Evolutionary conservation across 257 asterid species (phyloP).

Genomic region (Nicotiana obtusifolia): DNA sequence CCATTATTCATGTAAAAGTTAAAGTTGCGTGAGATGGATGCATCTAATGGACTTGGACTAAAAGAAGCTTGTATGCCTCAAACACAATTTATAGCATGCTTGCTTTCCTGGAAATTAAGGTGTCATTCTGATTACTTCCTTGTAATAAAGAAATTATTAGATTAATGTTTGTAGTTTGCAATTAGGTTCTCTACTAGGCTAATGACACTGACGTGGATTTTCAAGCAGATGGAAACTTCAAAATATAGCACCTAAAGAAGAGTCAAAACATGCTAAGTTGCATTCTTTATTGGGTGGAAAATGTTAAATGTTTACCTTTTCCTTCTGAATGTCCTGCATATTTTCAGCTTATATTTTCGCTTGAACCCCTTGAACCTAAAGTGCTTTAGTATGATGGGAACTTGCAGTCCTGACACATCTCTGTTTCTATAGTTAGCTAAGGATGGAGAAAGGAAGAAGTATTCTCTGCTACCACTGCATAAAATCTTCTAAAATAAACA

Average conservation of each 20-base stretch:
- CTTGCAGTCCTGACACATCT: neutral
- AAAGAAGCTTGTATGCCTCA: neutral
- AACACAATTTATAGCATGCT: neutral
- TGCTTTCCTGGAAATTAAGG: neutral
- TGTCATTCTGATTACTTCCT: neutral
- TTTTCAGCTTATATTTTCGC: neutral
- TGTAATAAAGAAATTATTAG: neutral
- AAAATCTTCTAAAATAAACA: neutral
- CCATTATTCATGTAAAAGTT: neutral
- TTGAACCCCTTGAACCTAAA: neutral
- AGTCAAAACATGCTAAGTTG: neutral
- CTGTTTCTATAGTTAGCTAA: neutral
- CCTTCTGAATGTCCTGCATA: neutral
- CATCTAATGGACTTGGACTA: neutral
- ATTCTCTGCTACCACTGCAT: neutral
- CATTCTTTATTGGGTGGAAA: neutral
- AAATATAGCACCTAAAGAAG: neutral
- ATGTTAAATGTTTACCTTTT: neutral
- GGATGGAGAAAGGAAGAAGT: slow-evolving; percentile 3
- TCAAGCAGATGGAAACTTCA: neutral
- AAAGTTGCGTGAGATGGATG: neutral
- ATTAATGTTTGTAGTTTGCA: neutral
- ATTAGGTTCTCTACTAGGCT: neutral
- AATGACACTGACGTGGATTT: neutral
- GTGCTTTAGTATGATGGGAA: neutral